These are phyloP conservation scores for Trichaptum fuscoviolaceum DNA, from an alignment of 768 basidiomycete genomes.

Conservation along the genomic window DNA sequence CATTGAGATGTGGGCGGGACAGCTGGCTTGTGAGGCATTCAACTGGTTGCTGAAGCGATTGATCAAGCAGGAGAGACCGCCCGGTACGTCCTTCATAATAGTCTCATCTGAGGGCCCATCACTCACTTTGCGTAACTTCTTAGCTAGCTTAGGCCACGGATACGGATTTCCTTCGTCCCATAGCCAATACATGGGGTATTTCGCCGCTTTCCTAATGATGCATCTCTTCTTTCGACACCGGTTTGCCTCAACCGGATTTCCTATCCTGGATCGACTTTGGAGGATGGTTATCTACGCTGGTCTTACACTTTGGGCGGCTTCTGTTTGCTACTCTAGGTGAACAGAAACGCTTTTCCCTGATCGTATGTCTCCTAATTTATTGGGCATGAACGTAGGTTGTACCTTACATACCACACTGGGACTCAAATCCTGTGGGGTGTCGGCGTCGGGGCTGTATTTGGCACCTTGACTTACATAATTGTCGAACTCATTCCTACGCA, in stretches of 20 bases:
- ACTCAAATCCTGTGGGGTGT: conserved; percentile 74
- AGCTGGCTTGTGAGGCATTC: conserved; percentile 62
- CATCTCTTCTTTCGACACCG: conserved; percentile 69
- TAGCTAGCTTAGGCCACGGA: conserved; percentile 59
- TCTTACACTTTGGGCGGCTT: conserved; percentile 49
- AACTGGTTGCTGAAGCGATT: conserved; percentile 65
- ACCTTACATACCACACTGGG: conserved; percentile 70
- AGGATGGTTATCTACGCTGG: conserved; percentile 41
- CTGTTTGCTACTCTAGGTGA: conserved; percentile 79
- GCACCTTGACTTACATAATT: conserved; percentile 46
- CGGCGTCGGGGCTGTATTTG: conserved; percentile 54
- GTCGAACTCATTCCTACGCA: conserved; percentile 54
- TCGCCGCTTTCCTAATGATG: conserved; percentile 67
- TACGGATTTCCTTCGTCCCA: conserved; percentile 89
- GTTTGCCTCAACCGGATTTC: conserved; percentile 49
- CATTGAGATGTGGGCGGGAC: conserved; percentile 80
- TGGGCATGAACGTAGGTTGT: conserved; percentile 38
- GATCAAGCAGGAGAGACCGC: conserved; percentile 65
- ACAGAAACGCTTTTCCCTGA: conserved; percentile 13
- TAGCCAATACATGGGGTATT: conserved; percentile 89
- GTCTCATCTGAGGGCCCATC: neutral
- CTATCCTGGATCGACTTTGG: conserved; percentile 47
- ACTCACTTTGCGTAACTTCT: neutral
- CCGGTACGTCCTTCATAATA: conserved; percentile 35
- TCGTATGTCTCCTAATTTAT: neutral